Evolutionary conservation across 768 basidiomycete species (phyloP).

Genomic region (Holtermannia corniformis): DNA sequence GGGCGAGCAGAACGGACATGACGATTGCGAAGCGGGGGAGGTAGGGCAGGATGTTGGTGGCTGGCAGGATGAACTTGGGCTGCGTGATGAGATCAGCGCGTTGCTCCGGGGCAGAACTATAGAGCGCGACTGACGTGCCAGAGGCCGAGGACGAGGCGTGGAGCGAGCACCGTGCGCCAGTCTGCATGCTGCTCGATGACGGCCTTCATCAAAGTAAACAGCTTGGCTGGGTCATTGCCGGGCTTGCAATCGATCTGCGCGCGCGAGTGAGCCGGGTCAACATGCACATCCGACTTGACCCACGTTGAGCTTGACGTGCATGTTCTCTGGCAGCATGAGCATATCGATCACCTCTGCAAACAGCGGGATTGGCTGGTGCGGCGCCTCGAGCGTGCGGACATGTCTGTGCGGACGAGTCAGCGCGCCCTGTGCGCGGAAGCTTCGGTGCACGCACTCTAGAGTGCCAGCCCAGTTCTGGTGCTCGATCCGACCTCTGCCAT

Average conservation of each 20-base stretch:
- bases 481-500: slow-evolving; percentile 57
- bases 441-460: slow-evolving; percentile 31
- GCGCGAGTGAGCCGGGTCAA: slow-evolving; percentile 49
- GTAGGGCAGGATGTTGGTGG: slow-evolving; percentile 67
- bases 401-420: slow-evolving; percentile 53
- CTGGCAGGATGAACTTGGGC: slow-evolving; percentile 72
- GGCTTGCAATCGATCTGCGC: slow-evolving; percentile 91
- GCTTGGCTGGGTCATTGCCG: slow-evolving; percentile 75
- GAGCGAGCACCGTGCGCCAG: slow-evolving; percentile 33
- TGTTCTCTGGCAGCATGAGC: slow-evolving; percentile 54
- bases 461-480: slow-evolving; percentile 62
- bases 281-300: too few species aligned
- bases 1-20: slow-evolving; percentile 57
- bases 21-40: slow-evolving; percentile 81
- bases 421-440: too few species aligned
- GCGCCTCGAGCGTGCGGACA: slow-evolving; percentile 66
- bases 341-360: slow-evolving; percentile 72
- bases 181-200: slow-evolving; percentile 49
- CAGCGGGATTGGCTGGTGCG: slow-evolving; percentile 79
- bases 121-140: slow-evolving; percentile 42
- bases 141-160: slow-evolving; percentile 36
- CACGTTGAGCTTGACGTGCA: slow-evolving; percentile 44
- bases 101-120: background rate
- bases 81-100: slow-evolving; percentile 57
- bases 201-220: slow-evolving; percentile 60